phyloP scores from a whole-genome alignment of 192 early-diverging fungal genomes.

The Lobosporangium transversale region DNA sequence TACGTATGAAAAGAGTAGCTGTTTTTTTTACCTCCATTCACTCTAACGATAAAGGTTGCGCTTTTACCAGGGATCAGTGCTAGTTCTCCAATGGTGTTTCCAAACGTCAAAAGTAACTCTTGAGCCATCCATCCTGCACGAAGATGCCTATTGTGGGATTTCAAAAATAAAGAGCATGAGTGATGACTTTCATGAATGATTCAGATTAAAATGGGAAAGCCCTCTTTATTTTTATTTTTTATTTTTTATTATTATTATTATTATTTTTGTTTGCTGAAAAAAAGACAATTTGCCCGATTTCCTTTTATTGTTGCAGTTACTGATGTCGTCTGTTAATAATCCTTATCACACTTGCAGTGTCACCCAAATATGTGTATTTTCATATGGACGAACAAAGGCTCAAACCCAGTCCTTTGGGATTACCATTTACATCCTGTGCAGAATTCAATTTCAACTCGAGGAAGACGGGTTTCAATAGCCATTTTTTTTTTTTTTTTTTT shows the following conservation, averaged over 20 bases:
- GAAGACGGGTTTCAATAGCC: slow-evolving; percentile 35
- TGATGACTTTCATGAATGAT: neutral
- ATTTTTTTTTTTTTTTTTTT: no score
- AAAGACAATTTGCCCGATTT: no score
- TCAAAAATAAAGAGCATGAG: neutral
- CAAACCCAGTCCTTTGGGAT: no score
- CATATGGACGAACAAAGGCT: no score
- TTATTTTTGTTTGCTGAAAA: no score
- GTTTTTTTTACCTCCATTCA: slow-evolving; percentile 59
- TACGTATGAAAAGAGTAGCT: no score
- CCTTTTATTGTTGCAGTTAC: no score
- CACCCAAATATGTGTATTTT: no score
- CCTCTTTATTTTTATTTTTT: neutral
- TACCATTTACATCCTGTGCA: slow-evolving; percentile 59
- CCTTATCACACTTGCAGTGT: no score
- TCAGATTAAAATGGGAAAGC: no score
- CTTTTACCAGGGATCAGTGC: slow-evolving; percentile 69
- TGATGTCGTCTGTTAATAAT: no score
- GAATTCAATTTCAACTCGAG: slow-evolving; percentile 57
- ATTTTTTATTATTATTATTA: neutral
- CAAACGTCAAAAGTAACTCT: slow-evolving; percentile 75
- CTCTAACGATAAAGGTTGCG: slow-evolving; percentile 60
- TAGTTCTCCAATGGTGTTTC: slow-evolving; percentile 69
- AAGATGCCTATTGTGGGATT: slow-evolving; percentile 30
- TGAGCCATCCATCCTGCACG: slow-evolving; percentile 75